Base-by-base conservation (phyloP, 139 green algal genomes). In the Tetratostichococcus sp. region DNA sequence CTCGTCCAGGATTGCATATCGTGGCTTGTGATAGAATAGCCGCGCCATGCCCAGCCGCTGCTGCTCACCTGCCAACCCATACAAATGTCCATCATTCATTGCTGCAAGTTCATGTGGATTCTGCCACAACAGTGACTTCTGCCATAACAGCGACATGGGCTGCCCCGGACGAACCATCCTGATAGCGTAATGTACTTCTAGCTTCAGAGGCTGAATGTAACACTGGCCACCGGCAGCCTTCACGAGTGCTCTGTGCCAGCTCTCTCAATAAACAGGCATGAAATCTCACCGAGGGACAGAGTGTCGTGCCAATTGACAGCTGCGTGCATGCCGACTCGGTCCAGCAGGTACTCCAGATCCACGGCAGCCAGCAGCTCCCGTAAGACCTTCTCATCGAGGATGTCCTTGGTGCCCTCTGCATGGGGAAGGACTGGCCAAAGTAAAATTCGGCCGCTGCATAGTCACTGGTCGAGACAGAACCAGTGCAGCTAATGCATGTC, bases 1-100 rank as follows among this genome's bases (percentile, higher is more conserved):
- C 78, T 94, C 89, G 67, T 94, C 89, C 72, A 94, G 73, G 67
- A 94, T 94, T 67, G 89, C 89, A 77, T 93, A 93, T 25, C 76
- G 75, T 16, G 89, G 89, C 35, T 75, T 79, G 79, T 94, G 89
- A 79, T 85, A 93, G 74, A 94, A 92, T 30, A 94, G 81, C 25
- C 89, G 80, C 28, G 89, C 89, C 85, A 94, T 89, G 77, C 88
- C 88, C 59, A 93, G 79, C 70, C 89, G 82, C 80, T 93, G 89
- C 82, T 93, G 89, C 78, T 93, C 88, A 5, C 89, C 89, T 62
- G 50, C 50, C 14, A 62, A 25, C 17, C n/a, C n/a, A n/a, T n/a
- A n/a, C n/a, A n/a, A n/a, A 21, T 50, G 39, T 50, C 8, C 8
- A 50, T 11, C 39, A 50, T 50, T 11, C 39, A 21, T 50, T 50